Evolutionary conservation across 2,329 filamentous ascomycete species (phyloP), one percentile per base, ranked within the genome.

Genomic region (Aspergillus nomiae): DNA sequence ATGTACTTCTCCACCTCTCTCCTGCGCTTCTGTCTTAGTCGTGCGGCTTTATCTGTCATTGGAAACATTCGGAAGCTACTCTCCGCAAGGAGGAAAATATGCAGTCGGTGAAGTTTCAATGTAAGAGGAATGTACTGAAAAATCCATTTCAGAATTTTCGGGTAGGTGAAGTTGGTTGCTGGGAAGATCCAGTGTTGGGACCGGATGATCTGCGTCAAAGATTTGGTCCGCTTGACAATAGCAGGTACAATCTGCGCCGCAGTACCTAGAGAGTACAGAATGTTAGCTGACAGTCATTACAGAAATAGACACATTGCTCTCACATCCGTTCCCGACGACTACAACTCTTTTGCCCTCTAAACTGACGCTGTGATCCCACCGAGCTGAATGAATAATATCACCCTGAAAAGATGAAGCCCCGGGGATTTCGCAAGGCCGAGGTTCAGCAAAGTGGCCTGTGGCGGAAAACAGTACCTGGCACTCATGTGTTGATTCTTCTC

Each of bases 141-240:
- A 2, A 83, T 65, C 50, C 82, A 80, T 56, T 81, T 80, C 1
- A 87, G 65, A 1, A 83, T 77, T 0, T 85, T 84, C 0, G 88
- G 62, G 19, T 78, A 74, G 12, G 69, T 74, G 67, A 85, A 77
- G 16, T 73, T 66, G 1, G 69, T n/a, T 19, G 74, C 72, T 2
- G 82, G 81, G 1, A 82, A 78, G 1, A 86, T 80, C 85, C 85
- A 87, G 7, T 86, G 85, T 8, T 85, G 83, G 7, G 82, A 82
- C 28, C 84, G 77, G 79, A 87, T 82, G 7, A 88, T 70, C 66
- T 88, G 86, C 0, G 84, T 86, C 1, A 88, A 78, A 6, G 81
- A 82, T 66, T 83, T 86, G 12, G 81, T 82, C 34, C 80, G 80
- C 58, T 81, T 75, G 3, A 79, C 62, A 11, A 73, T 56, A 10